These are phyloP conservation scores for Porcisia hertigi DNA, from an alignment of 208 protist genomes.

Conservation along the genomic window DNA sequence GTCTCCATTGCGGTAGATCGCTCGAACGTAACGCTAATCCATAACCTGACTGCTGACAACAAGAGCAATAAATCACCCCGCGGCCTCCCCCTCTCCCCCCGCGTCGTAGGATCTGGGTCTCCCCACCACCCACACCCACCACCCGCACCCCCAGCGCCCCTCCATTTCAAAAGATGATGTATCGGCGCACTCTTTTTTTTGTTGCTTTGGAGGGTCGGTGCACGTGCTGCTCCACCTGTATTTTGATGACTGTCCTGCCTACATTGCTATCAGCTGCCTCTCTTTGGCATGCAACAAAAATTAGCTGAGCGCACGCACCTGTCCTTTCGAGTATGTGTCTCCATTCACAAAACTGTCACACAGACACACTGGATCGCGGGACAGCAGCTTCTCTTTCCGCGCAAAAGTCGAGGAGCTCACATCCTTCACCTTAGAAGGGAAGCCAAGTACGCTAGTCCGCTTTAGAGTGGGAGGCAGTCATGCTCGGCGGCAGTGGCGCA, in stretches of 20 bases:
- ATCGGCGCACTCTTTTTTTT: not conserved
- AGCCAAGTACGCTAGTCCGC: conserved; percentile 2
- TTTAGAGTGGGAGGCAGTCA: not conserved
- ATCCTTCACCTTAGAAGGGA: not conserved
- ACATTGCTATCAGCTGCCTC: too few species aligned
- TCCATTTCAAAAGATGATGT: too few species aligned
- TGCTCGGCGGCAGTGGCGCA: conserved; percentile 11
- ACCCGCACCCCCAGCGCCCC: too few species aligned
- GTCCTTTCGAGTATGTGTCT: not conserved
- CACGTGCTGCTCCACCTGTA: not conserved
- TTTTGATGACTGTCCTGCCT: too few species aligned
- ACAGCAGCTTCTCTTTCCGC: not conserved
- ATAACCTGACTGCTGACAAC: not conserved
- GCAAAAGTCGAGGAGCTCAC: not conserved
- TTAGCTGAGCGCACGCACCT: too few species aligned
- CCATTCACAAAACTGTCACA: not conserved
- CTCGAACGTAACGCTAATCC: not conserved
- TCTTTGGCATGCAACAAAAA: too few species aligned
- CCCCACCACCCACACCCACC: not conserved
- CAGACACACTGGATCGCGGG: not conserved
- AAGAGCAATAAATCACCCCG: not conserved
- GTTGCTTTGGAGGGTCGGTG: not conserved
- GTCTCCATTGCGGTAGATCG: not conserved
- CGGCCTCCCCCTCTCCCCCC: not conserved
- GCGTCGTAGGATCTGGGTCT: not conserved